These are phyloP conservation scores for Mortierella sp. DNA, from an alignment of 371 early-diverging fungal species.

Conservation along the genomic window DNA sequence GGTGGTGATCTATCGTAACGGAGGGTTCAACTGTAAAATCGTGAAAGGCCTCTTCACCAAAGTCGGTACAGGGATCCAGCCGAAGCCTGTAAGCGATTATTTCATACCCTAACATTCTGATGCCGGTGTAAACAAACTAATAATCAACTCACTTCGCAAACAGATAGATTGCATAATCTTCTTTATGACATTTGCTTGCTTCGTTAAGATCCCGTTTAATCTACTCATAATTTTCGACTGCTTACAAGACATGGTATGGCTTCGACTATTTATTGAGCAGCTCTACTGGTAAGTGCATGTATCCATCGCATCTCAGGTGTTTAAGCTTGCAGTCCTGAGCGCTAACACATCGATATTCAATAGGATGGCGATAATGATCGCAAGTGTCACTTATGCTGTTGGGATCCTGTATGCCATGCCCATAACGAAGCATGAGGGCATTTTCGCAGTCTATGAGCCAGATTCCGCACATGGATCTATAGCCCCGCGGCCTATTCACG, in stretches of 20 bases:
- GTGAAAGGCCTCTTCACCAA: constrained; percentile 35
- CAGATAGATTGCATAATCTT: constrained; percentile 53
- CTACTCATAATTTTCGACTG: constrained; percentile 14
- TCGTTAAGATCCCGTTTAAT: constrained; percentile 28
- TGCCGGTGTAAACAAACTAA: too few relatives aligned
- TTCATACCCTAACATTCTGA: too few relatives aligned
- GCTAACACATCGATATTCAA: too few relatives aligned
- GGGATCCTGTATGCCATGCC: constrained; percentile 53
- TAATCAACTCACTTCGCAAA: too few relatives aligned
- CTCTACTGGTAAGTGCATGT: constrained; percentile 35
- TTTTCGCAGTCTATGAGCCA: constrained; percentile 52
- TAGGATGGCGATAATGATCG: constrained; percentile 33
- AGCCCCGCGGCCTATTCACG: constrained; percentile 38
- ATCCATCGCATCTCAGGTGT: neutral
- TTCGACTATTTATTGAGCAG: constrained; percentile 36
- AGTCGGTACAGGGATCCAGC: constrained; percentile 47
- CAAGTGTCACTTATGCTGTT: constrained; percentile 41
- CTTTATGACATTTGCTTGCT: constrained; percentile 25
- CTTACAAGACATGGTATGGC: constrained; percentile 23
- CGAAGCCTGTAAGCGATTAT: constrained; percentile 48
- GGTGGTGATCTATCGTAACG: constrained; percentile 40
- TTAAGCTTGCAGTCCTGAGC: too few relatives aligned
- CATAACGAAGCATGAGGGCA: constrained; percentile 47
- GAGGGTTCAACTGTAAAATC: constrained; percentile 40
- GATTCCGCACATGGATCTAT: constrained; percentile 30